Conservation (phyloP, 345 rosid genomes). For the Anastatica hierochuntica region DNA sequence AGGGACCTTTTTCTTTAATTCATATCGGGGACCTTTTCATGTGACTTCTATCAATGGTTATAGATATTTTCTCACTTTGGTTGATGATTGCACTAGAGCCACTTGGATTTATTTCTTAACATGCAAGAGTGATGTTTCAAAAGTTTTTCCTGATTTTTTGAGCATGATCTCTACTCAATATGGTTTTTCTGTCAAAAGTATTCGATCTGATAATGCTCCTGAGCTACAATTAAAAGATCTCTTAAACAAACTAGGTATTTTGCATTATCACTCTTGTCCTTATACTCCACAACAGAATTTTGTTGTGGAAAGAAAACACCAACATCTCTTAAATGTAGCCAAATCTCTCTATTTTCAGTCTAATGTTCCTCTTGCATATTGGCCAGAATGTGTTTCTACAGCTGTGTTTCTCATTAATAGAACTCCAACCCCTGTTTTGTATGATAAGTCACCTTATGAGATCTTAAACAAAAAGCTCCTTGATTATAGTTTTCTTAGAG, state of each 20-base stretch:
- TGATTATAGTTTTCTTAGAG: background rate
- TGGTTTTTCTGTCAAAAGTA: background rate
- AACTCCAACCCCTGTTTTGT: background rate
- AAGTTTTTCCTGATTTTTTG: too few species aligned
- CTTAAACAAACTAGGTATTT: background rate
- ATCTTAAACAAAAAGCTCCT: background rate
- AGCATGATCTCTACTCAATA: background rate
- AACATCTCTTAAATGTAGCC: too few species aligned
- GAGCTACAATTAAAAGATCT: background rate
- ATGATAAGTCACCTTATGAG: background rate
- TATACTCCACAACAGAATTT: too few species aligned
- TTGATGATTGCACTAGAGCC: too few species aligned
- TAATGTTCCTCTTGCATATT: too few species aligned
- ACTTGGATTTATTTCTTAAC: too few species aligned
- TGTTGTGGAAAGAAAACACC: background rate
- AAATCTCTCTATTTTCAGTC: background rate
- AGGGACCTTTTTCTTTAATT: background rate
- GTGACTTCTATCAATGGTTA: background rate
- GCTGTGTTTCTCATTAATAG: too few species aligned
- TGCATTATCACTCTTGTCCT: too few species aligned
- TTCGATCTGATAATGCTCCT: background rate
- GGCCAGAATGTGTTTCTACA: background rate
- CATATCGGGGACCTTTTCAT: background rate
- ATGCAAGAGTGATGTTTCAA: background rate
- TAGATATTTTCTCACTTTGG: too few species aligned